These are phyloP conservation scores for Clavispora vitiphila DNA, from an alignment of 805 yeast genomes.

Conservation along the genomic window DNA sequence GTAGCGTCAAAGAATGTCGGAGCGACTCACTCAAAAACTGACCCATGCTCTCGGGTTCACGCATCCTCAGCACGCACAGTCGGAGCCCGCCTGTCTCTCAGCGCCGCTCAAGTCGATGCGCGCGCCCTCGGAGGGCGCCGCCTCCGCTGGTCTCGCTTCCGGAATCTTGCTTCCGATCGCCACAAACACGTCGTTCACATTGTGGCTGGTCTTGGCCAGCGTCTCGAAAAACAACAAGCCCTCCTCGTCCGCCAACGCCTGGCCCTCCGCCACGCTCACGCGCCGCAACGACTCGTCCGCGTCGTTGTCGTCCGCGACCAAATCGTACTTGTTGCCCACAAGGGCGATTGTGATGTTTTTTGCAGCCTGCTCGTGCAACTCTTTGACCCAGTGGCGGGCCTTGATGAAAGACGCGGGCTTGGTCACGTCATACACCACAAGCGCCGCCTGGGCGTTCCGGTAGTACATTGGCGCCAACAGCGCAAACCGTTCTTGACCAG, in stretches of 20 bases:
- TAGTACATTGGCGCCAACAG: constrained; percentile 82
- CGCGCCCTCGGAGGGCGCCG: constrained; percentile 13
- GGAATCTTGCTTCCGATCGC: constrained; percentile 89
- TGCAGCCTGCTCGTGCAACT: constrained; percentile 76
- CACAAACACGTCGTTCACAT: constrained; percentile 86
- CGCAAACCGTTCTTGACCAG: constrained; percentile 78
- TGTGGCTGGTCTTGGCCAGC: constrained; percentile 84
- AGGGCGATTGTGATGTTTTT: constrained; percentile 70
- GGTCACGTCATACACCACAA: constrained; percentile 74
- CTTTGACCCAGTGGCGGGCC: constrained; percentile 76
- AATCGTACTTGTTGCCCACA: constrained; percentile 75
- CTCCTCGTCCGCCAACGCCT: constrained; percentile 84
- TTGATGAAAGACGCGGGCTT: constrained; percentile 60
- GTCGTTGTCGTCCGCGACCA: constrained; percentile 40
- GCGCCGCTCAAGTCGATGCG: constrained; percentile 31
- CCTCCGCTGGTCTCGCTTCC: constrained; percentile 18
- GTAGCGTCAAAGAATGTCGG: too few relatives aligned
- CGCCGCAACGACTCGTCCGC: constrained; percentile 57
- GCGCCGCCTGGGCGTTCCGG: constrained; percentile 74
- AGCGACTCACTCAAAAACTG: too few relatives aligned
- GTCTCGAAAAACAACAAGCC: constrained; percentile 89
- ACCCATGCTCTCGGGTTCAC: too few relatives aligned
- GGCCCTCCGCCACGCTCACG: constrained; percentile 83
- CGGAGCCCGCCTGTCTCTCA: constrained; percentile 13
- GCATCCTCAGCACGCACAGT: constrained; percentile 17